A percentile compares a stretch with the other conserved stretches of the same genome.
These are phyloP conservation scores for Rhizopogon rudus DNA, from an alignment of 768 basidiomycete genomes.

Conservation along the genomic window DNA sequence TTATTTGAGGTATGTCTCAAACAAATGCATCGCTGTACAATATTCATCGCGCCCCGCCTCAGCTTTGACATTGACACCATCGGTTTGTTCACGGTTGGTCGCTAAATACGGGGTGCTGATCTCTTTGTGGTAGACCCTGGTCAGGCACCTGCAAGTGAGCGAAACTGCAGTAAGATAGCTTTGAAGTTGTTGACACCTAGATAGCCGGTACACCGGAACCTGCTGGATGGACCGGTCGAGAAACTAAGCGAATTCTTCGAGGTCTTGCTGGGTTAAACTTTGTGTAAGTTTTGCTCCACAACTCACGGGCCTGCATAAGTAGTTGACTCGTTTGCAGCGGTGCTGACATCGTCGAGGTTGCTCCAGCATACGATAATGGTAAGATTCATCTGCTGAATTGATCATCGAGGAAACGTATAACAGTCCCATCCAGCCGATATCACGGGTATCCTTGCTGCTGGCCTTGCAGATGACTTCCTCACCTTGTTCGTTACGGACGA, in stretches of 20 bases:
- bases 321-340: conserved; percentile 36
- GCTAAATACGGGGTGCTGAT: background rate
- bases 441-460: conserved; percentile 64
- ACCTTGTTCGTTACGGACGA: conserved; percentile 49
- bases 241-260: conserved; percentile 67
- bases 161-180: background rate
- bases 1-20: conserved; percentile 43
- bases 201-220: conserved; percentile 73
- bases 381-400: conserved; percentile 9
- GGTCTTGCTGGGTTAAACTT: conserved; percentile 70
- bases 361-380: conserved; percentile 72
- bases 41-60: background rate
- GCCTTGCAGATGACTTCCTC: conserved; percentile 64
- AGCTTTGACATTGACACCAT: conserved; percentile 75
- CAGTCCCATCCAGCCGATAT: conserved; percentile 46
- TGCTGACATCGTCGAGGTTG: conserved; percentile 71
- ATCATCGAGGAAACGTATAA: background rate
- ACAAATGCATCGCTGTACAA: background rate
- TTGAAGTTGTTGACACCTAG: background rate
- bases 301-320: background rate
- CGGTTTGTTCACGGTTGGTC: conserved; percentile 31
- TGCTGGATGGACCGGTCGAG: conserved; percentile 73
- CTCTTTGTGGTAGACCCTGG: conserved; percentile 48
- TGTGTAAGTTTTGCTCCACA: conserved; percentile 42
- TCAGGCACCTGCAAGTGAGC: conserved; percentile 64